A percentile compares a stretch with the other conserved stretches of the same genome.
phyloP scores from a whole-genome alignment of 2,329 filamentous ascomycete species.

The Cadophora malorum region DNA sequence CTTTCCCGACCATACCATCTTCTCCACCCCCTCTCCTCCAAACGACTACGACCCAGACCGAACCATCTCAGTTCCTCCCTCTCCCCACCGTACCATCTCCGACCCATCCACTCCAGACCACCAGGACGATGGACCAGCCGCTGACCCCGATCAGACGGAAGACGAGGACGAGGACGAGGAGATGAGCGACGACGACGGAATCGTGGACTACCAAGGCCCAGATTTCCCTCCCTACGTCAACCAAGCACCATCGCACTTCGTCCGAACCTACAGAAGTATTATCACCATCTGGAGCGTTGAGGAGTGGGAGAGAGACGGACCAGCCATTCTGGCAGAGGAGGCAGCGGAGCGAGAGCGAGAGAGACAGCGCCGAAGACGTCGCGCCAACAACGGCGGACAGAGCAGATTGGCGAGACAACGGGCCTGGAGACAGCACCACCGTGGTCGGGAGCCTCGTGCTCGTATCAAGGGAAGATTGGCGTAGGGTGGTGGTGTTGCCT shows the following conservation, averaged over 20 bases:
- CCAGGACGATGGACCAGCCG: neutral
- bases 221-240: slow-evolving; percentile 7
- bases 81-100: neutral
- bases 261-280: neutral
- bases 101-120: neutral
- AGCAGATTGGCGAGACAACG: slow-evolving; percentile 7
- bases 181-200: slow-evolving; percentile 11
- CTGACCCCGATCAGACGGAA: neutral
- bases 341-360: slow-evolving; percentile 5
- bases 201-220: neutral
- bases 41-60: neutral
- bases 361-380: neutral
- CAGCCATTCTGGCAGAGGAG: neutral
- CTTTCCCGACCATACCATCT: neutral
- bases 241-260: slow-evolving; percentile 7
- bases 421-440: neutral
- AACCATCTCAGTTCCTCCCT: neutral
- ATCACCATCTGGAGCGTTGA: slow-evolving; percentile 7
- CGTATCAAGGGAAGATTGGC: slow-evolving; percentile 2
- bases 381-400: neutral
- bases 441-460: neutral
- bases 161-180: neutral
- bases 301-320: neutral
- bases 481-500: neutral
- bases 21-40: neutral